Evolutionary conservation across 2,329 filamentous ascomycete species (phyloP), one percentile per base, ranked within the genome.

Genomic region (Neonectria hederae): DNA sequence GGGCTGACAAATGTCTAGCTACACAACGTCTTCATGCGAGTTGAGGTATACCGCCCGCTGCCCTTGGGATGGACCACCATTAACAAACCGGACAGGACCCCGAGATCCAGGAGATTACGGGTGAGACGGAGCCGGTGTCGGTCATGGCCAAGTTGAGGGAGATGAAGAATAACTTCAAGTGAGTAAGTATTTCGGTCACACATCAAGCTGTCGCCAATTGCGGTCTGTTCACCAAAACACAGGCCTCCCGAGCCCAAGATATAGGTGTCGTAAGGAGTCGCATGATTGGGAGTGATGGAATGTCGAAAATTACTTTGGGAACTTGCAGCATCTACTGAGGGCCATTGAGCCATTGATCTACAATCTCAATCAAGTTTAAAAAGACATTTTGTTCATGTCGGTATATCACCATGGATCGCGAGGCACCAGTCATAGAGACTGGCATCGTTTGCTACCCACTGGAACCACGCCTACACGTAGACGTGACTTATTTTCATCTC

Each of bases 21-120:
- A 81, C 94, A 98, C 79, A 99, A 99, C 75, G 93, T 97, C 2
- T 99, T 99, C 75, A 98, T 99, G 96, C 87, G 92, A 70, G 86
- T 97, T 38, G 84, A 91, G 72, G 92, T 93, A 81, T 83, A 88
- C 80, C 7, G 8, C 43, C 14, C 8, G 32, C 14, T 21, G 13
- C 19, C 19, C 28, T 21, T 32, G 26, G 11, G 28, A 24, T 46
- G 30, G 62, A 38, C 42, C 62, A 45, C 5, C 21, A 9, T 30
- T 62, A 17, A 35, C 17, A 6, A 21, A 17, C 19, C 45, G 8
- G 49, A 26, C 60, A 94, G 87, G 94, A 97, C 72, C 92, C 93
- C 0, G 87, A 87, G 66, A 90, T 99, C 58, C 93, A 97, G 76
- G 92, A 93, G 80, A 90, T 87, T 11, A 96, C 93, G 0, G 93